Evolutionary conservation across 768 basidiomycete species (phyloP), one percentile per base, ranked within the genome.

Genomic region (Coprinopsis sp.): DNA sequence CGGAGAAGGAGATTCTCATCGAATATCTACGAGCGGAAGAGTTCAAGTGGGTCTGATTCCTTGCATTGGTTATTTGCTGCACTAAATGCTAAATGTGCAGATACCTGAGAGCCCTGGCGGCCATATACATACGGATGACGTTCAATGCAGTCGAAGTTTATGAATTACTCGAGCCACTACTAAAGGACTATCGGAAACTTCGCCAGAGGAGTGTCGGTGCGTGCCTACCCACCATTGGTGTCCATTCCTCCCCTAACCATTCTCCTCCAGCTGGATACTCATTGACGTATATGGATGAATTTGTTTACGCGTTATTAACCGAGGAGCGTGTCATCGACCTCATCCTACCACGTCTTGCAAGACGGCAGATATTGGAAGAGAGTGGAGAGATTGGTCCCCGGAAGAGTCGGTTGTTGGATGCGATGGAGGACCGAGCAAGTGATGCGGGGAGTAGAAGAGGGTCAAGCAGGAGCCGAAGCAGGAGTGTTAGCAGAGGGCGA

Each of bases 21-120:
- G 96, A 98, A 61, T 99, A 99, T 62, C 71, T 99, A 19, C 79
- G 84, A 45, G 96, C 92, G 6, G 96, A 98, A 50, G 96, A 99
- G 64, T 99, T 97, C 77, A 99, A 99, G 96, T 95, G 54, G 45
- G 87, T 71, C 27, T 28, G 38, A n/a, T 22, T 27, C 36, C 30
- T 39, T 33, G 12, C 40, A 4, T 28, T 27, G 10, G 11, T 11
- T 27, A 44, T 48, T 18, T 33, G 41, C 24, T 53, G 18, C 50
- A 39, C 5, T 43, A 18, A 19, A 51, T 18, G 6, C 22, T 27
- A 16, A 28, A 22, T 8, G 33, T 37, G 4, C 51, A 97, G 95
- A 63, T 99, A 99, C 63, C 72, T 99, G 51, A 79, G 96, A 52
- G 95, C 95, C 0, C 69, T 99, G 21, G 91, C 95, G 3, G 91